phyloP scores from a whole-genome alignment of 1,139 yeast species.

The Magnusiomyces suaveolens region DNA sequence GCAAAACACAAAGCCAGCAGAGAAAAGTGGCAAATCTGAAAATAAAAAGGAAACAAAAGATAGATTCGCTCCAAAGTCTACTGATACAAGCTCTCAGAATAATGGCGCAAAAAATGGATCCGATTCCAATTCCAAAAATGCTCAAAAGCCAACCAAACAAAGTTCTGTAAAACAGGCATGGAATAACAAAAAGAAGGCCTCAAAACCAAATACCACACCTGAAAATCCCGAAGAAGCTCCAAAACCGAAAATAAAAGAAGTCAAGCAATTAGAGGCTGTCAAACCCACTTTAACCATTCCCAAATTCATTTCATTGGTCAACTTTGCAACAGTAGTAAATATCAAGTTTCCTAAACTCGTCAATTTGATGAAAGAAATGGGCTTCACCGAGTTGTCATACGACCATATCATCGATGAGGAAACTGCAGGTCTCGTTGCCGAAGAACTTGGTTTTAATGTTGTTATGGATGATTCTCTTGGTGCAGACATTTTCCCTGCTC shows the following conservation, averaged over 20 bases:
- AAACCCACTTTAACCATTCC: slow-evolving; percentile 46
- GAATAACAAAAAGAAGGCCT: background rate
- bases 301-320: slow-evolving; percentile 62
- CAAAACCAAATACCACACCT: background rate
- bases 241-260: slow-evolving; percentile 7
- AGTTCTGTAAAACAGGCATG: background rate
- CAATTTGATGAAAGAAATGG: slow-evolving; percentile 51
- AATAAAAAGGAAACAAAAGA: too few relatives aligned
- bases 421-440: slow-evolving; percentile 76
- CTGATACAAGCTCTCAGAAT: too few relatives aligned
- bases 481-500: slow-evolving; percentile 48
- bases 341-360: slow-evolving; percentile 55
- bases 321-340: slow-evolving; percentile 61
- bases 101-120: too few relatives aligned
- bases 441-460: slow-evolving; percentile 69
- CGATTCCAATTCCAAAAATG: background rate
- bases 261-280: slow-evolving; percentile 17
- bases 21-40: too few relatives aligned
- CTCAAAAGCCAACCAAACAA: background rate
- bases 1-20: too few relatives aligned
- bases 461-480: slow-evolving; percentile 50
- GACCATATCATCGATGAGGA: slow-evolving; percentile 79
- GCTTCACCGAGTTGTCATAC: slow-evolving; percentile 65
- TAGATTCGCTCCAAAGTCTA: too few relatives aligned
- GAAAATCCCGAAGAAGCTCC: background rate